These are phyloP conservation scores for Monosporozyma yasuniensis DNA, from an alignment of 805 yeast genomes.

Conservation along the genomic window DNA sequence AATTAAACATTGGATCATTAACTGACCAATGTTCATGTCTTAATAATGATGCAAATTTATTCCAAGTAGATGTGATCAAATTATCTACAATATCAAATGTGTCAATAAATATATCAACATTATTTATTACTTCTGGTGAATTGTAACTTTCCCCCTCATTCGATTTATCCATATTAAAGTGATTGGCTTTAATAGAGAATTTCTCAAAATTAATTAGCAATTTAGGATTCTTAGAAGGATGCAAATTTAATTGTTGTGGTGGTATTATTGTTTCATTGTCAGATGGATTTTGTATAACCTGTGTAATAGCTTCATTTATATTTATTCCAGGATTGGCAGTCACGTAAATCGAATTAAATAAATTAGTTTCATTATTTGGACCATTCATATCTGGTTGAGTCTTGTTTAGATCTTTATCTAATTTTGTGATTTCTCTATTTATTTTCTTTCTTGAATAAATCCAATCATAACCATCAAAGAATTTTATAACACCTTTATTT, in stretches of 20 bases:
- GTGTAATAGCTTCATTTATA: slow-evolving; percentile 40
- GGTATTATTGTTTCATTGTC: slow-evolving; percentile 15
- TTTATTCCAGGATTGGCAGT: slow-evolving; percentile 8
- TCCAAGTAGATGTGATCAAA: slow-evolving; percentile 85
- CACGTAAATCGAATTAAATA: slow-evolving; percentile 70
- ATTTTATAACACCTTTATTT: slow-evolving; percentile 34
- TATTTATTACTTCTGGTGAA: slow-evolving; percentile 40
- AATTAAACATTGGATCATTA: slow-evolving; percentile 48
- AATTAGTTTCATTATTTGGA: slow-evolving; percentile 9
- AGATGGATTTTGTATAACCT: slow-evolving; percentile 35
- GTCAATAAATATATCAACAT: slow-evolving; percentile 40
- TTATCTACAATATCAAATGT: slow-evolving; percentile 63
- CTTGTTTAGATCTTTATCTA: neutral
- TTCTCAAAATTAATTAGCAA: slow-evolving; percentile 46
- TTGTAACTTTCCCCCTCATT: slow-evolving; percentile 22
- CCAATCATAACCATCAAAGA: slow-evolving; percentile 94
- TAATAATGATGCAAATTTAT: slow-evolving; percentile 65
- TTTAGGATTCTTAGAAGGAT: slow-evolving; percentile 57
- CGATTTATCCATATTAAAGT: slow-evolving; percentile 43
- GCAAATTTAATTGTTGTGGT: slow-evolving; percentile 45
- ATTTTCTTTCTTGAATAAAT: slow-evolving; percentile 62
- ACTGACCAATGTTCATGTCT: slow-evolving; percentile 56
- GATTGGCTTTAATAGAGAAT: slow-evolving; percentile 39
- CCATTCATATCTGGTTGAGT: neutral
- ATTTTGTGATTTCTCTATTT: slow-evolving; percentile 50